A percentile compares a stretch with the other conserved stretches of the same genome.
Evolutionary conservation across 116 monocot species (phyloP).

Genomic region (Cymodocea nodosa): DNA sequence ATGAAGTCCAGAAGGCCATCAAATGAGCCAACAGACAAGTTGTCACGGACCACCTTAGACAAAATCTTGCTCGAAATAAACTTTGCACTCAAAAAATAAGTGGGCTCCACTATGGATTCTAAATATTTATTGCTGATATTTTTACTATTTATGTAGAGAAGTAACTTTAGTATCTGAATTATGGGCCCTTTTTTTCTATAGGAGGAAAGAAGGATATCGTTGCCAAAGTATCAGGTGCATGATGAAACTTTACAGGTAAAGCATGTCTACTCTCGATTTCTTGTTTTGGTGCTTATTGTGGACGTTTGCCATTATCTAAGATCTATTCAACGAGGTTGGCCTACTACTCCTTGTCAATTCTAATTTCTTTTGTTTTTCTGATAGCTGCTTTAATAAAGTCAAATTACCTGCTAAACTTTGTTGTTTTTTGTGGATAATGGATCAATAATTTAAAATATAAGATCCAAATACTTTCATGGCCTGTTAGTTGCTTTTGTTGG

Average conservation of each 20-base stretch:
- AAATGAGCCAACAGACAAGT: no score
- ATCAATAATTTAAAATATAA: neutral
- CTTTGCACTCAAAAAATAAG: no score
- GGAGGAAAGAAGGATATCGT: constrained; percentile 97
- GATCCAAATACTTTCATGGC: neutral
- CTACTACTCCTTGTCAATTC: no score
- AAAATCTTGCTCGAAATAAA: no score
- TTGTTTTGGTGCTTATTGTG: constrained; percentile 1
- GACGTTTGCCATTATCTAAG: neutral
- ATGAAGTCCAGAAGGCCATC: no score
- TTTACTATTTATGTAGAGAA: no score
- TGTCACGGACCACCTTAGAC: no score
- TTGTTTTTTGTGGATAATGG: neutral
- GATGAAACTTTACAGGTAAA: constrained; percentile 99
- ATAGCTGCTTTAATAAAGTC: no score
- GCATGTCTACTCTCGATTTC: constrained; percentile 17
- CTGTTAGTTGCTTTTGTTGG: neutral
- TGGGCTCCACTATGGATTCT: no score
- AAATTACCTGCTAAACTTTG: neutral
- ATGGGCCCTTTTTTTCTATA: constrained; percentile 8
- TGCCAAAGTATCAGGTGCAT: constrained; percentile 96
- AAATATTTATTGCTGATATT: neutral
- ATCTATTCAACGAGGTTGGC: no score
- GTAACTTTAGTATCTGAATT: neutral
- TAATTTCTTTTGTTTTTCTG: no score